Conservation (phyloP, 116 monocot species). For the Posidonia oceanica region DNA sequence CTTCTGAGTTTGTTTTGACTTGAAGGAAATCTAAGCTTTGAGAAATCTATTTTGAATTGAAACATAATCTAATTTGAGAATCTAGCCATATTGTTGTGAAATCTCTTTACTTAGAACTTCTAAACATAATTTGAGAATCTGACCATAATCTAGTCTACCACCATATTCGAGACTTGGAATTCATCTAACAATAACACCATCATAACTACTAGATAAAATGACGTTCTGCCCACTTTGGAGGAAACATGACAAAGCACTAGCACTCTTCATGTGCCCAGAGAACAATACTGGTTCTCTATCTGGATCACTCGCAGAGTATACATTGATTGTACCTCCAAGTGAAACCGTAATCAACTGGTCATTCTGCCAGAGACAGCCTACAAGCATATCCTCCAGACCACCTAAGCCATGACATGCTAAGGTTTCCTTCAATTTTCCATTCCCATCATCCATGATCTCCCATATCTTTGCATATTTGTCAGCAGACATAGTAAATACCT, state of each 20-base stretch:
- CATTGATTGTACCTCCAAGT: constrained; percentile 66
- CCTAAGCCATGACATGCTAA: constrained; percentile 55
- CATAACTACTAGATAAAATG: constrained; percentile 83
- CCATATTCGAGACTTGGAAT: too few relatives aligned
- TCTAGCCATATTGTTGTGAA: too few relatives aligned
- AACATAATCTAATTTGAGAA: too few relatives aligned
- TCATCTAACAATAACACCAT: constrained; percentile 73
- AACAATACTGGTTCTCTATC: constrained; percentile 47
- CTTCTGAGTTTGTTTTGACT: too few relatives aligned
- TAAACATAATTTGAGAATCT: too few relatives aligned
- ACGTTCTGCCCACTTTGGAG: constrained; percentile 34
- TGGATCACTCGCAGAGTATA: constrained; percentile 61
- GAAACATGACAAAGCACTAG: constrained; percentile 43
- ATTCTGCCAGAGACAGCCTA: constrained; percentile 92
- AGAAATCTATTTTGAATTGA: too few relatives aligned
- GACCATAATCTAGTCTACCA: too few relatives aligned
- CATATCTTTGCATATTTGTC: constrained; percentile 97
- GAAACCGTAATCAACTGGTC: constrained; percentile 82
- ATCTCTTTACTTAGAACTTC: too few relatives aligned
- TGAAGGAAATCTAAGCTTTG: too few relatives aligned
- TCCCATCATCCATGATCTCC: constrained; percentile 77
- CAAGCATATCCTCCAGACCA: constrained; percentile 87
- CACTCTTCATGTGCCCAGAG: constrained; percentile 80
- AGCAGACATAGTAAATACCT: constrained; percentile 90
- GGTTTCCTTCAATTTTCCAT: constrained; percentile 61